Percentiles rank a stretch among this genome's conserved stretches.
These are phyloP conservation scores for Euphrasia confusa DNA, from an alignment of 257 asterid genomes.

Conservation along the genomic window DNA sequence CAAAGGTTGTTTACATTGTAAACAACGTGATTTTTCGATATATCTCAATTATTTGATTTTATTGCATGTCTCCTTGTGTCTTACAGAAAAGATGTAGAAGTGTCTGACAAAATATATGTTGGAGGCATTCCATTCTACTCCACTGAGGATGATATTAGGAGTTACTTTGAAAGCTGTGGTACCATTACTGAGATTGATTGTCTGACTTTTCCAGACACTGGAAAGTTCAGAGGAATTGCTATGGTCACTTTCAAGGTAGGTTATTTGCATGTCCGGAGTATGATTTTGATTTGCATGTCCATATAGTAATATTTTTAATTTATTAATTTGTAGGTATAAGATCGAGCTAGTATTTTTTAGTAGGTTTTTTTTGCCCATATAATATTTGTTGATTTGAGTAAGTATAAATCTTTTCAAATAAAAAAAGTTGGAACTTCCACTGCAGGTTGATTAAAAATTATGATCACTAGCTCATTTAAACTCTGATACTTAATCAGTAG, in stretches of 20 bases:
- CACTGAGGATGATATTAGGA: conserved; percentile 86
- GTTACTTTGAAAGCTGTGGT: conserved; percentile 93
- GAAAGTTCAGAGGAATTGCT: conserved; percentile 98
- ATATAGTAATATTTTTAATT: no score
- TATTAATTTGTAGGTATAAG: no score
- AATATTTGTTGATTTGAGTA: neutral
- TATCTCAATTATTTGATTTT: neutral
- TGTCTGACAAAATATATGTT: conserved; percentile 61
- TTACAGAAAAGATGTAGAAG: conserved; percentile 43
- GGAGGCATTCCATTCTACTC: conserved; percentile 99
- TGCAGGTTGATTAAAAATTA: no score
- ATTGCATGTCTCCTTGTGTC: conserved; percentile 7
- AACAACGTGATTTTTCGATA: neutral
- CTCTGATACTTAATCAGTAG: neutral
- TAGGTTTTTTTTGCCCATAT: no score
- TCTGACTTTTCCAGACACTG: conserved; percentile 79
- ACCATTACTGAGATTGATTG: conserved; percentile 76
- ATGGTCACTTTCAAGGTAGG: conserved; percentile 80
- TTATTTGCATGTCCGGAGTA: conserved; percentile 20
- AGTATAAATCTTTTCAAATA: neutral
- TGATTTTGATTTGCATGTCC: neutral
- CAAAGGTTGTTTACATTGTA: conserved; percentile 3
- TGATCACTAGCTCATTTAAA: no score
- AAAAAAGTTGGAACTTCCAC: neutral
- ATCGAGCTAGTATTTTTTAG: no score